Percentiles rank a stretch among this genome's conserved stretches.
phyloP scores from a whole-genome alignment of 176 grass and related monocot species.

The Coix lacrymajobi region DNA sequence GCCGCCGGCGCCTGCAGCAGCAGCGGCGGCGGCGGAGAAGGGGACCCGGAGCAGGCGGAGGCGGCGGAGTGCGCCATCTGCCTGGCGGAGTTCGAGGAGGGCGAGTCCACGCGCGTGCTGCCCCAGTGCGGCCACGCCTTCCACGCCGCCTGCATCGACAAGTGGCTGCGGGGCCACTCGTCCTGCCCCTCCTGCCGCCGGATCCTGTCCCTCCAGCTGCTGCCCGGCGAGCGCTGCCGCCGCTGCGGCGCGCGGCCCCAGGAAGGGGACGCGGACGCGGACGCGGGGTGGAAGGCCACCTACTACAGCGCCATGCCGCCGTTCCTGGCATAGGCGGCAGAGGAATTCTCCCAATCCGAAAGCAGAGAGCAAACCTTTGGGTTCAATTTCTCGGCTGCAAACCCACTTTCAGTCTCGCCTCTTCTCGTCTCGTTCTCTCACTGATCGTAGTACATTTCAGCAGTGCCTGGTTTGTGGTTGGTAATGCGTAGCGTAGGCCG shows the following conservation, averaged over 20 bases:
- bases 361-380: background rate
- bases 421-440: background rate
- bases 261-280: background rate
- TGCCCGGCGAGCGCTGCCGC: constrained; percentile 28
- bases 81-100: constrained; percentile 61
- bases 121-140: constrained; percentile 62
- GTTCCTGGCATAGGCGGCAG: constrained; percentile 32
- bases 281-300: constrained; percentile 26
- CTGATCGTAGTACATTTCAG: background rate
- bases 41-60: background rate
- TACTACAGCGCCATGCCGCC: constrained; percentile 27
- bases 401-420: too few species aligned
- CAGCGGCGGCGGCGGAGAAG: background rate
- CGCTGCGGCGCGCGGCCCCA: constrained; percentile 42
- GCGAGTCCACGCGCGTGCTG: constrained; percentile 58
- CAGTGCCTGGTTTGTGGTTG: background rate
- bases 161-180: constrained; percentile 61
- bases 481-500: background rate
- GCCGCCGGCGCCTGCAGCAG: too few species aligned
- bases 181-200: constrained; percentile 66
- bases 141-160: constrained; percentile 66
- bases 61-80: constrained; percentile 66
- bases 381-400: too few species aligned
- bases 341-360: background rate
- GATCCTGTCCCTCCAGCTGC: constrained; percentile 41